A percentile compares a stretch with the other conserved stretches of the same genome.
Evolutionary conservation across 805 yeast genomes (phyloP).

Genomic region (Zygotorulaspora danielsina): DNA sequence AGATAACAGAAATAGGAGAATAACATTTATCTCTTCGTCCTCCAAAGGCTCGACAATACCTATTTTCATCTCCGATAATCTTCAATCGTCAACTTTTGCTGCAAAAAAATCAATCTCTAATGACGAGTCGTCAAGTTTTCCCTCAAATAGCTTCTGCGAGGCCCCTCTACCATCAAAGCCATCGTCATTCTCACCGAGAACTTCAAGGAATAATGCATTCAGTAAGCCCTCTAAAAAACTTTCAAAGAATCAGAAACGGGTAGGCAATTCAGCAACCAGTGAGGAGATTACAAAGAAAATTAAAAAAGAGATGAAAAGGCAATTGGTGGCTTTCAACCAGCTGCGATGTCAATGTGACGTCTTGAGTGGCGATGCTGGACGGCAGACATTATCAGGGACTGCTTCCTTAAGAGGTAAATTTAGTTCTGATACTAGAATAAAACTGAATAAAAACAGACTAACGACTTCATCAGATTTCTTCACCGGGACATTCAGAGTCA

Average conservation of each 20-base stretch:
- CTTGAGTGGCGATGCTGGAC: neutral
- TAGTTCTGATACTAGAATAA: slow-evolving; percentile 14
- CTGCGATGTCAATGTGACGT: neutral
- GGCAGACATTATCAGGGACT: neutral
- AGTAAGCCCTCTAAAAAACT: neutral
- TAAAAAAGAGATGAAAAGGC: neutral
- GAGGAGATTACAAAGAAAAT: neutral
- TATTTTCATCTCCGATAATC: slow-evolving; percentile 1
- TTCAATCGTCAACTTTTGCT: neutral
- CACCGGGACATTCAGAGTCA: slow-evolving; percentile 26
- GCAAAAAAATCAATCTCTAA: neutral
- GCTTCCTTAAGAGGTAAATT: slow-evolving; percentile 10
- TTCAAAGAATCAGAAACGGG: neutral
- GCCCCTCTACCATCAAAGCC: neutral
- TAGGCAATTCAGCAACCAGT: neutral
- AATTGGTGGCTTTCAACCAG: neutral
- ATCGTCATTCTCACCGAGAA: neutral
- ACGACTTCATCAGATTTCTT: slow-evolving; percentile 17
- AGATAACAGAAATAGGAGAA: slow-evolving; percentile 2
- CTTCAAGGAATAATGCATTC: neutral
- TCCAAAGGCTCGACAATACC: slow-evolving; percentile 3
- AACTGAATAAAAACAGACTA: slow-evolving; percentile 10
- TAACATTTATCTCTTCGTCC: slow-evolving; percentile 12
- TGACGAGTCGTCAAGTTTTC: neutral
- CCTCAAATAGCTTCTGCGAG: neutral